These are phyloP conservation scores for Rhizopogon sp. DNA, from an alignment of 768 basidiomycete genomes.

Conservation along the genomic window DNA sequence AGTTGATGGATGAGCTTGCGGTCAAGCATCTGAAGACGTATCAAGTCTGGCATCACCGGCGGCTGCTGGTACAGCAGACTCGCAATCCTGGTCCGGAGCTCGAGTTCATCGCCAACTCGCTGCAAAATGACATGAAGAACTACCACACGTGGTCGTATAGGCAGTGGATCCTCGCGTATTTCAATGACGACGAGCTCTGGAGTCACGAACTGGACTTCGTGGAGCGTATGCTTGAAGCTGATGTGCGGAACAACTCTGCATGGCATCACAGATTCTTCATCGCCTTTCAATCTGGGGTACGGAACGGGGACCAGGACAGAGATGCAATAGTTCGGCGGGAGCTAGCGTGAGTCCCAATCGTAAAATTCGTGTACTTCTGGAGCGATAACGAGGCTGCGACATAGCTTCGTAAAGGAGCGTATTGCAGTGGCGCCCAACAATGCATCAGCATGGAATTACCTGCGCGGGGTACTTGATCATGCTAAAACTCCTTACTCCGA, in stretches of 20 bases:
- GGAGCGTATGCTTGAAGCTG: slow-evolving; percentile 61
- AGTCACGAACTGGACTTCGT: slow-evolving; percentile 68
- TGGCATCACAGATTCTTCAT: slow-evolving; percentile 97
- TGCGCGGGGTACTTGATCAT: slow-evolving; percentile 76
- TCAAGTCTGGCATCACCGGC: slow-evolving; percentile 96
- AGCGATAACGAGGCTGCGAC: background rate
- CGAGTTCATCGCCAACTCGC: slow-evolving; percentile 66
- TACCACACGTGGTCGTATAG: slow-evolving; percentile 99
- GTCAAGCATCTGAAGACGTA: slow-evolving; percentile 87
- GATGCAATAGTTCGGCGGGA: slow-evolving; percentile 62
- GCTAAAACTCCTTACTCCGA: slow-evolving; percentile 52
- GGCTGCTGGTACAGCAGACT: slow-evolving; percentile 60
- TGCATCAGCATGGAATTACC: slow-evolving; percentile 94
- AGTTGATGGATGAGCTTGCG: slow-evolving; percentile 84
- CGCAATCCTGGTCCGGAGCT: slow-evolving; percentile 64
- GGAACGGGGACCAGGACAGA: slow-evolving; percentile 57
- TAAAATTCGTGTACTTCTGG: slow-evolving; percentile 1
- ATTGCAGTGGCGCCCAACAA: slow-evolving; percentile 90
- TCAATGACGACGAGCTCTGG: slow-evolving; percentile 73
- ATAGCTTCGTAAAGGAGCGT: slow-evolving; percentile 76
- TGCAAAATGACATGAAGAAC: slow-evolving; percentile 85
- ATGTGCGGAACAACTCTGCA: slow-evolving; percentile 93
- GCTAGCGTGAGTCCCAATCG: slow-evolving; percentile 56
- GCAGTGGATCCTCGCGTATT: slow-evolving; percentile 89
- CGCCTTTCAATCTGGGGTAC: slow-evolving; percentile 63